Conservation (phyloP, 169 alveolate genomes). For the Plasmodium cynomolgi region DNA sequence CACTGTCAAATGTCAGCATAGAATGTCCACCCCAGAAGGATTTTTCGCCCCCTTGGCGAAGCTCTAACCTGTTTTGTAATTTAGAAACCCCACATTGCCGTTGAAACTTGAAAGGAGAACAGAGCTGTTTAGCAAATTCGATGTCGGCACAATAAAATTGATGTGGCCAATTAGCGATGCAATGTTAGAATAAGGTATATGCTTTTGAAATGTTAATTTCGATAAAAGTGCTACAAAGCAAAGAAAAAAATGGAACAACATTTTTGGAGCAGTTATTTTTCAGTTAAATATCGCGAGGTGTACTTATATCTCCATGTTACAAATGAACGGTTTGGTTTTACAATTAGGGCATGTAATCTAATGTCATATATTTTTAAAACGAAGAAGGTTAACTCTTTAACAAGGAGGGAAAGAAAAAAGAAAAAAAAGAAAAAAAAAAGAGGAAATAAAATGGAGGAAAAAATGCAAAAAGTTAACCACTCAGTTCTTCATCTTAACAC, state of each 20-base stretch:
- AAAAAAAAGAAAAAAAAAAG: neutral
- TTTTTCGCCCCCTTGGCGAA: neutral
- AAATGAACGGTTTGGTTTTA: neutral
- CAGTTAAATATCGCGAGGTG: neutral
- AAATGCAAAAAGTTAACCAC: neutral
- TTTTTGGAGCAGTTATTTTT: constrained; percentile 16
- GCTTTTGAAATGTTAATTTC: constrained; percentile 20
- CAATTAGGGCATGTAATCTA: neutral
- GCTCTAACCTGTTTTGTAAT: constrained; percentile 67
- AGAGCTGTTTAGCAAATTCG: constrained; percentile 13
- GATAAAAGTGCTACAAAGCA: constrained; percentile 34
- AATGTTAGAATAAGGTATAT: constrained; percentile 47
- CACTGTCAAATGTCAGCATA: neutral
- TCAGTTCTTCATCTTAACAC: neutral
- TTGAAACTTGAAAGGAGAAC: constrained; percentile 57
- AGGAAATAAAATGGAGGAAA: neutral
- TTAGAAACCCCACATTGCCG: constrained; percentile 62
- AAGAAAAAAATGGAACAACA: constrained; percentile 36
- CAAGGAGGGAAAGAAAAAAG: neutral
- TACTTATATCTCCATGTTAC: constrained; percentile 8
- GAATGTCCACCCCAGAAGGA: neutral
- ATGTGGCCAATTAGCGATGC: constrained; percentile 59
- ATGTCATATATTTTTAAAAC: neutral
- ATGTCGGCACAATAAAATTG: constrained; percentile 56
- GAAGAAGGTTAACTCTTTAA: neutral